Percentiles rank a stretch among this genome's conserved stretches.
Conservation (phyloP, 208 protist genomes). For the Angomonas desouzai region DNA sequence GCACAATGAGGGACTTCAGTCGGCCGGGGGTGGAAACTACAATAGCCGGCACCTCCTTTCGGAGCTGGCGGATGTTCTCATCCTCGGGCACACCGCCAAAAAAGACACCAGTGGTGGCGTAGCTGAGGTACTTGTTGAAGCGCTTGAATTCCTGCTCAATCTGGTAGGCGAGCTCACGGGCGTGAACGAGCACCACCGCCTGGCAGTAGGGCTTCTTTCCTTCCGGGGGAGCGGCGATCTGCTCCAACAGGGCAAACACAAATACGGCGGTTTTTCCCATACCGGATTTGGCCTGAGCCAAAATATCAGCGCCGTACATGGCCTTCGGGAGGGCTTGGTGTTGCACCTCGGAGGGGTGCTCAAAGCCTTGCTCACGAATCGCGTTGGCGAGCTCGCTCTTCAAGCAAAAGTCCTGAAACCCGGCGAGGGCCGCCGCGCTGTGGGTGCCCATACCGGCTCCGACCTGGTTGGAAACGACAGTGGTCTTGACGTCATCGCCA, state of each 20-base stretch:
- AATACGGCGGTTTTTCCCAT: conserved; percentile 99
- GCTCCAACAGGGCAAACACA: conserved; percentile 97
- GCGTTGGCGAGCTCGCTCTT: conserved; percentile 98
- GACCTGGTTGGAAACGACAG: conserved; percentile 63
- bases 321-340: conserved; percentile 98
- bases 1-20: conserved; percentile 90
- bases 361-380: conserved; percentile 94
- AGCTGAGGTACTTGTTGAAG: conserved; percentile 96
- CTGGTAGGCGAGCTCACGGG: conserved; percentile 99
- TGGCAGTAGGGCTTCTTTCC: conserved; percentile 84
- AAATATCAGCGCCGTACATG: conserved; percentile 97
- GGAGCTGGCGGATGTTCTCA: conserved; percentile 83
- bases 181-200: conserved; percentile 94
- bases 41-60: conserved; percentile 93
- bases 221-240: conserved; percentile 89
- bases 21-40: conserved; percentile 98
- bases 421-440: conserved; percentile 89
- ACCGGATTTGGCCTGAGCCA: conserved; percentile 99
- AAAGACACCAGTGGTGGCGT: conserved; percentile 93
- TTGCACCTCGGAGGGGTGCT: conserved; percentile 96
- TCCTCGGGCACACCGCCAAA: conserved; percentile 96
- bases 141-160: conserved; percentile 98
- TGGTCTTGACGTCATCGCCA: conserved; percentile 80
- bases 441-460: conserved; percentile 82
- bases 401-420: conserved; percentile 99